A percentile compares a stretch with the other conserved stretches of the same genome.
Conservation (phyloP, 169 alveolate genomes). For the Plasmodium gallinaceum region DNA sequence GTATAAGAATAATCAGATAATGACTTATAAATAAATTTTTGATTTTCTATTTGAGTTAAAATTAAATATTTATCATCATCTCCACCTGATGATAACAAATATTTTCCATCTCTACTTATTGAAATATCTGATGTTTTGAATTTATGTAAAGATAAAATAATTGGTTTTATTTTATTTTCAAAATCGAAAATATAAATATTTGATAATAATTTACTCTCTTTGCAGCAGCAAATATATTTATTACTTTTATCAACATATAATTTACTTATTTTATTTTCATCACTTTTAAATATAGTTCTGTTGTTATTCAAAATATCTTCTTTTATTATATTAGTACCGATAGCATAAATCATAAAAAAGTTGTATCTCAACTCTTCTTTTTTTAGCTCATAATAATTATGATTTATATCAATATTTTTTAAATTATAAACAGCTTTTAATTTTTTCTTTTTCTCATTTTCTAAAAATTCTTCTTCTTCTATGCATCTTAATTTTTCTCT, state of each 20-base stretch:
- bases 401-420: slow-evolving; percentile 57
- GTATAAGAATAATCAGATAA: slow-evolving; percentile 66
- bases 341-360: slow-evolving; percentile 74
- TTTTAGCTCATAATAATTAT: slow-evolving; percentile 57
- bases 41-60: slow-evolving; percentile 60
- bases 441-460: slow-evolving; percentile 73
- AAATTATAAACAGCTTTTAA: slow-evolving; percentile 69
- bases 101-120: slow-evolving; percentile 71
- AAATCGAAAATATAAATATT: slow-evolving; percentile 56
- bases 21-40: slow-evolving; percentile 64
- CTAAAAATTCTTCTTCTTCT: slow-evolving; percentile 61
- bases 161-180: slow-evolving; percentile 35
- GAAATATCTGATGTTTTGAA: slow-evolving; percentile 60
- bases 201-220: slow-evolving; percentile 62
- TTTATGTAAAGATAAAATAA: slow-evolving; percentile 42
- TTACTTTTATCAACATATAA: slow-evolving; percentile 55
- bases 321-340: slow-evolving; percentile 73
- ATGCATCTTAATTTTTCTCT: slow-evolving; percentile 45
- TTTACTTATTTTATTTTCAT: slow-evolving; percentile 33
- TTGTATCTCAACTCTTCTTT: slow-evolving; percentile 62
- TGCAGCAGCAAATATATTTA: slow-evolving; percentile 71
- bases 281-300: slow-evolving; percentile 56
- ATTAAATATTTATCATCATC: slow-evolving; percentile 62
- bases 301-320: slow-evolving; percentile 56
- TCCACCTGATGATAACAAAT: slow-evolving; percentile 71